Conservation (phyloP, 2,329 filamentous ascomycete genomes). For the Nannizziopsis barbatae region DNA sequence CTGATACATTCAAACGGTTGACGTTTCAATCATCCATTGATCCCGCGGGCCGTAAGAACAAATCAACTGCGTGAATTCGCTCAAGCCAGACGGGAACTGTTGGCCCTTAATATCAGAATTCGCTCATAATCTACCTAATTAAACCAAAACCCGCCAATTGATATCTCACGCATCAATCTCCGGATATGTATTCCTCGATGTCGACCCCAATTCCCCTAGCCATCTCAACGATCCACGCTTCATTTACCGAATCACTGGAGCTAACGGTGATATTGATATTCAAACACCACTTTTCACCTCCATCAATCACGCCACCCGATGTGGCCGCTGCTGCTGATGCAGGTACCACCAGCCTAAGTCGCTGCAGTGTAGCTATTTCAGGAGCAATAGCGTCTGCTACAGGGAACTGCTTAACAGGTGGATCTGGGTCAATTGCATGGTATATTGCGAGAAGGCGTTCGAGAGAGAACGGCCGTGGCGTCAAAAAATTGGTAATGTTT, state of each 20-base stretch:
- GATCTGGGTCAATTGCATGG: constrained; percentile 38
- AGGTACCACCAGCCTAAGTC: constrained; percentile 37
- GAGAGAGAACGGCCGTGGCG: constrained; percentile 34
- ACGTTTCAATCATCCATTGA: constrained; percentile 2
- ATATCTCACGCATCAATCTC: not conserved
- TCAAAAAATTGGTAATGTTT: constrained; percentile 30
- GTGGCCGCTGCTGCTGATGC: constrained; percentile 27
- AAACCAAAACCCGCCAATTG: not conserved
- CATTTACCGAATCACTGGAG: constrained; percentile 15
- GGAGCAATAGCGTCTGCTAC: constrained; percentile 36
- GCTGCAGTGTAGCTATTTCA: constrained; percentile 38
- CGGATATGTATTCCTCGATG: constrained; percentile 32
- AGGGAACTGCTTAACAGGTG: constrained; percentile 21
- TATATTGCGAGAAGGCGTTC: constrained; percentile 40
- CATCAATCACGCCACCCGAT: constrained; percentile 27
- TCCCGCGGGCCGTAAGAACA: too few relatives aligned
- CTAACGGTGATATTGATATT: constrained; percentile 29
- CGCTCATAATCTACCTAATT: not conserved
- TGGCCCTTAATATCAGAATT: not conserved
- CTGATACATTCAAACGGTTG: not conserved
- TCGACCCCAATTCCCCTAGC: constrained; percentile 37
- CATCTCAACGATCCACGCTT: constrained; percentile 38
- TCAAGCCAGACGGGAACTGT: too few relatives aligned
- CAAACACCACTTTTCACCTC: constrained; percentile 39
- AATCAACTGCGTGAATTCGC: too few relatives aligned